phyloP scores from a whole-genome alignment of 2,329 filamentous ascomycete species.

The Pleurostoma richardsiae region DNA sequence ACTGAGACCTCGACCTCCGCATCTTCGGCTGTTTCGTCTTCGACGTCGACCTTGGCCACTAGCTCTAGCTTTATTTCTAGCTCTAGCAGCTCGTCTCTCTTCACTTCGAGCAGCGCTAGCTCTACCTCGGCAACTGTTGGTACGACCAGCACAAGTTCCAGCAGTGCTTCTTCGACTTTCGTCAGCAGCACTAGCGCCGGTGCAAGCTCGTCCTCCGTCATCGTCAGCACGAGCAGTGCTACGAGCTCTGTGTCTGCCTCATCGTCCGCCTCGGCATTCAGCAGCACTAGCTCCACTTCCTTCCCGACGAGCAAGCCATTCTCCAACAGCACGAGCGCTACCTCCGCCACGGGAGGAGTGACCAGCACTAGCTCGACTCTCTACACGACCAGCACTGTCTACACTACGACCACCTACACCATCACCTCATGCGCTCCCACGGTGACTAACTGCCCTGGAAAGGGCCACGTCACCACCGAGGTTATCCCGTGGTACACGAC shows the following conservation, averaged over 20 bases:
- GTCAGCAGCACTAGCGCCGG: no score
- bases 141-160: no score
- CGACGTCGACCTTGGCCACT: no score
- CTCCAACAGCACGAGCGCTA: not conserved
- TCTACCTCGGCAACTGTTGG: no score
- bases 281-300: not conserved
- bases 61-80: no score
- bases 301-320: not conserved
- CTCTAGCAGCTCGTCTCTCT: no score
- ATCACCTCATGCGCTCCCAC: slow-evolving; percentile 6
- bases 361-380: not conserved
- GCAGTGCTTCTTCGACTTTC: no score
- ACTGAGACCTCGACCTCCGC: no score
- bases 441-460: slow-evolving; percentile 9
- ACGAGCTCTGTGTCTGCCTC: not conserved
- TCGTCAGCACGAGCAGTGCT: no score
- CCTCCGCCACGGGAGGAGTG: not conserved
- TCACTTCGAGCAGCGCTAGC: no score
- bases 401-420: slow-evolving; percentile 4
- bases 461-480: slow-evolving; percentile 9
- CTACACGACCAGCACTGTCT: slow-evolving; percentile 5
- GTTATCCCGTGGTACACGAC: not conserved
- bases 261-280: not conserved
- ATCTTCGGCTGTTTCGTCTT: no score
- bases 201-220: no score